Evolutionary conservation across 257 asterid species (phyloP).

Genomic region (Nicotiana sylvestris): DNA sequence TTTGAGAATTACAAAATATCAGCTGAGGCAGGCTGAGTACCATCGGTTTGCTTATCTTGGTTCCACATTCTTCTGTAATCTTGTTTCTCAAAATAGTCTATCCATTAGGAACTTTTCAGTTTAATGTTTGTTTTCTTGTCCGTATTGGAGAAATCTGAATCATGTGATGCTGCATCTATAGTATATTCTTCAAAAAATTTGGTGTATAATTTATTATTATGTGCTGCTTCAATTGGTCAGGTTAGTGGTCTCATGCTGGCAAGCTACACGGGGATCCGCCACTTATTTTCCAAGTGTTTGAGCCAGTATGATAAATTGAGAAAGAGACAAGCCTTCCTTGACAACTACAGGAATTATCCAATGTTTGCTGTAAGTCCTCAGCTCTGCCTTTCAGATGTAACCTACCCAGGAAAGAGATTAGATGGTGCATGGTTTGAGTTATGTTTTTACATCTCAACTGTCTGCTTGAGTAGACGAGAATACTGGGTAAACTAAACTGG

Average conservation of each 20-base stretch:
- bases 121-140: no score
- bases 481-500: no score
- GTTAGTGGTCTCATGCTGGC: conserved; percentile 99
- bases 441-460: no score
- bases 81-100: background rate
- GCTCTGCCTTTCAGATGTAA: background rate
- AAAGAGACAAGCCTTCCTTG: conserved; percentile 99
- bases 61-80: background rate
- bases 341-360: conserved; percentile 85
- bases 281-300: conserved; percentile 89
- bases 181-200: background rate
- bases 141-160: no score
- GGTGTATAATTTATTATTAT: background rate
- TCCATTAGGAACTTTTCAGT: no score
- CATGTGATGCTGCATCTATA: no score
- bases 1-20: background rate
- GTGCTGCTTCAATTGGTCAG: conserved; percentile 31
- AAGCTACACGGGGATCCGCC: conserved; percentile 98
- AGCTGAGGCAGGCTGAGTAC: background rate
- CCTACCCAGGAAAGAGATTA: background rate
- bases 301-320: conserved; percentile 96
- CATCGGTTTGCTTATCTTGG: background rate
- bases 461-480: no score
- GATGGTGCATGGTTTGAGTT: background rate
- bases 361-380: conserved; percentile 86